Percentiles rank a stretch among this genome's conserved stretches.
These are phyloP conservation scores for Arctium lappa DNA, from an alignment of 129 eudicot genomes.

Conservation along the genomic window DNA sequence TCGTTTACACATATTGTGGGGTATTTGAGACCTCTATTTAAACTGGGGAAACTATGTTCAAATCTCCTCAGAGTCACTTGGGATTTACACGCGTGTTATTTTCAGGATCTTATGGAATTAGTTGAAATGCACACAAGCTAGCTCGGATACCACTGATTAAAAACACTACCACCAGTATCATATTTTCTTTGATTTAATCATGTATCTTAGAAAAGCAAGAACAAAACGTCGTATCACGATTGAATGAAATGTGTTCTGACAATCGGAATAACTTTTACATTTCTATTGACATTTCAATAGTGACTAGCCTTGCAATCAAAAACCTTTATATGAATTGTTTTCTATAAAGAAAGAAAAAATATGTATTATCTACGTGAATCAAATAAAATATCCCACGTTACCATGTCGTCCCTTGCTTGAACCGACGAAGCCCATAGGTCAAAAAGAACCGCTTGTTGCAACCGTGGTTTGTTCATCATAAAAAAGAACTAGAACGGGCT, in stretches of 20 bases:
- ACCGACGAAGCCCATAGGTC: not conserved
- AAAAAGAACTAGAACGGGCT: constrained; percentile 20
- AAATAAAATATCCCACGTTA: not conserved
- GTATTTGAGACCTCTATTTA: too few relatives aligned
- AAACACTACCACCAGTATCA: not conserved
- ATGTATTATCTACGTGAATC: not conserved
- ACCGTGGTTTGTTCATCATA: not conserved
- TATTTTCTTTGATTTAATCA: not conserved
- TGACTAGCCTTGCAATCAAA: not conserved
- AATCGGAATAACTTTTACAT: not conserved
- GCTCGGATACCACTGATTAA: not conserved
- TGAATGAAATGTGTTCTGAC: not conserved
- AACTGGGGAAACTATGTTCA: too few relatives aligned
- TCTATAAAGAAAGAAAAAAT: not conserved
- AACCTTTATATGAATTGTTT: not conserved
- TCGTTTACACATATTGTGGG: too few relatives aligned
- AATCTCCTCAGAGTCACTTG: too few relatives aligned
- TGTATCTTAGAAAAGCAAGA: not conserved
- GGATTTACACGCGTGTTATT: too few relatives aligned
- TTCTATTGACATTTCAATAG: not conserved
- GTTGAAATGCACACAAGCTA: not conserved
- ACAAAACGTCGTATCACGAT: not conserved
- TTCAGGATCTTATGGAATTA: too few relatives aligned
- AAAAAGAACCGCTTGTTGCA: not conserved
- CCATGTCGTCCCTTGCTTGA: not conserved